Base-by-base conservation (phyloP, 2,329 filamentous ascomycete species). In the Clarireedia paspali region DNA sequence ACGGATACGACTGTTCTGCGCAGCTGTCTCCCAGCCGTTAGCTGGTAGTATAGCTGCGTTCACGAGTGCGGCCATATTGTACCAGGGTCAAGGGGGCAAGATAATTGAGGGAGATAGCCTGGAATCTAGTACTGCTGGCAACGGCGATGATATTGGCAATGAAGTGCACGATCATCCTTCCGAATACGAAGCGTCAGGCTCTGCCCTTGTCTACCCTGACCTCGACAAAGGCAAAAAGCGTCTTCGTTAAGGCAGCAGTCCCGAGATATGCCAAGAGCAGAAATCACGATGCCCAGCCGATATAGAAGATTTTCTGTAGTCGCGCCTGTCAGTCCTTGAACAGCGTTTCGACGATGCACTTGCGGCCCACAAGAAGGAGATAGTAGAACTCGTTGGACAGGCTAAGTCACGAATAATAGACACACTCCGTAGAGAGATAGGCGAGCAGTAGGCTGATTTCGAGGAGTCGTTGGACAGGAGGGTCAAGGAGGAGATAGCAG, bases 21-120 rank as follows among this genome's bases (percentile, higher is more conserved):
- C 26, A 30, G 46, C 45, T 47, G 45, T 47, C 15, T 47, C 45
- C 24, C 20, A 47, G 45, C 45, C 45, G 15, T 47, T 47, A 47
- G 45, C 45, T 47, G 45, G 45, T 17, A 47, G 45, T 24, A 47
- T 47, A 17, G 15, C 12, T 30, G 15, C 45, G 24, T 47, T 47
- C n/a, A 24, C 45, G 24, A 47, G 45, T 47, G 45, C 45, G 24
- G 26, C 45, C 30, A 34, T 26, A 47, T 47, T 47, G 26, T 47
- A 47, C 26, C 46, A 47, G 46, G 46, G 46, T 20, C 46, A 47
- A 47, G 46, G 46, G 46, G 46, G 46, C 46, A 47, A 47, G 46
- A 47, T 34, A 34, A 47, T 47, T 34, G 46, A 47, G n/a, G 46
- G 46, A 47, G 26, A 47, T 4, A 47, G 26, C n/a, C 26, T 47